These are phyloP conservation scores for Mortierella antarctica DNA, from an alignment of 192 early-diverging fungal genomes.

Conservation along the genomic window DNA sequence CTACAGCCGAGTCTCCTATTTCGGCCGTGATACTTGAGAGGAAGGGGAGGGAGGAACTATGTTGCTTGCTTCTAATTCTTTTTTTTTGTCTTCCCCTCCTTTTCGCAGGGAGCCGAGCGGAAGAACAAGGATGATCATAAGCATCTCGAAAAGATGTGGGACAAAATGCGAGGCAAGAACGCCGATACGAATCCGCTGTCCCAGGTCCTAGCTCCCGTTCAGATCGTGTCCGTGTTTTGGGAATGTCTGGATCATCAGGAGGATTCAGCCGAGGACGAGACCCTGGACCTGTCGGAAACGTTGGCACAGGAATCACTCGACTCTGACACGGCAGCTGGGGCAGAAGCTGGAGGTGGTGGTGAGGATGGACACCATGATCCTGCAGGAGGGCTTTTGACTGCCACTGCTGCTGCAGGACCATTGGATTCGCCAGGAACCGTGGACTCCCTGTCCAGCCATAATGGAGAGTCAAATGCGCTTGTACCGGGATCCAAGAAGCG, in stretches of 20 bases:
- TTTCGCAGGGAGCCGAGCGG: conserved; percentile 72
- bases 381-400: neutral
- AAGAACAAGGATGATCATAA: conserved; percentile 83
- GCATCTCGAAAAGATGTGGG: conserved; percentile 75
- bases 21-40: neutral
- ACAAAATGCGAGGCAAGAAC: conserved; percentile 64
- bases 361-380: neutral
- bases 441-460: no score
- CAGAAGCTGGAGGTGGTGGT: neutral
- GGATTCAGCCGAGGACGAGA: conserved; percentile 58
- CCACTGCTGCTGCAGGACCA: neutral
- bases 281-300: conserved; percentile 58
- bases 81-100: neutral
- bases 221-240: conserved; percentile 38
- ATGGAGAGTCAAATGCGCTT: conserved; percentile 18
- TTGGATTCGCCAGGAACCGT: neutral
- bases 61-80: neutral
- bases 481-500: conserved; percentile 26
- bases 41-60: neutral
- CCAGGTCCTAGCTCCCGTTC: conserved; percentile 54
- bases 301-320: conserved; percentile 37
- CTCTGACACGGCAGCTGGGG: conserved; percentile 9
- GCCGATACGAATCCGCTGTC: conserved; percentile 44
- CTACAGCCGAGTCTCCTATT: neutral
- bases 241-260: conserved; percentile 56